A percentile compares a stretch with the other conserved stretches of the same genome.
phyloP scores from a whole-genome alignment of 1,284 basidiomycete species.

The Sanghuangporus sanghuang region DNA sequence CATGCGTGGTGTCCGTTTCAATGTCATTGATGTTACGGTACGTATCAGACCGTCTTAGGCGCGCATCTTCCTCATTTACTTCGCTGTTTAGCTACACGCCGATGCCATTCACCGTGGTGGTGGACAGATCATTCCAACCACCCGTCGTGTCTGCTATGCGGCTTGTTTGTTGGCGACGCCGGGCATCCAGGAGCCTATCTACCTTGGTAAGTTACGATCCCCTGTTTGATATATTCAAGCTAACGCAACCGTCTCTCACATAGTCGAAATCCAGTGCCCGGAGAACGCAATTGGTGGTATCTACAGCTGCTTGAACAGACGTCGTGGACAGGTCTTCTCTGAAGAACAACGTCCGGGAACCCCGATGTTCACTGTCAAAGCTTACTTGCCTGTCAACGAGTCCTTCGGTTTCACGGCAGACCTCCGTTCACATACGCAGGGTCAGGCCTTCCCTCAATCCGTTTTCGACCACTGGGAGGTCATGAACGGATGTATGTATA shows the following conservation, averaged over 20 bases:
- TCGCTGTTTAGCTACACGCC: conserved; percentile 71
- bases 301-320: conserved; percentile 93
- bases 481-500: conserved; percentile 71
- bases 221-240: neutral
- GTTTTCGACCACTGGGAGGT: conserved; percentile 93
- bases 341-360: conserved; percentile 98
- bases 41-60: conserved; percentile 23
- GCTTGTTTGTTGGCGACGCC: conserved; percentile 91
- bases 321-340: conserved; percentile 97
- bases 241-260: neutral
- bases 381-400: conserved; percentile 94
- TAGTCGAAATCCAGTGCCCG: conserved; percentile 97
- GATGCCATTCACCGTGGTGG: conserved; percentile 99
- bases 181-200: conserved; percentile 94
- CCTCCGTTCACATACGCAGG: conserved; percentile 87
- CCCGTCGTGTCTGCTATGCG: conserved; percentile 95
- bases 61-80: neutral
- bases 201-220: conserved; percentile 57
- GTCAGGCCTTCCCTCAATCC: conserved; percentile 97
- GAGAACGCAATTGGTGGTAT: conserved; percentile 98
- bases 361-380: conserved; percentile 99
- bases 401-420: conserved; percentile 99
- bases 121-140: conserved; percentile 96
- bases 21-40: conserved; percentile 94
- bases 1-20: conserved; percentile 97